A percentile compares a stretch with the other conserved stretches of the same genome.
phyloP scores from a whole-genome alignment of 192 early-diverging fungal genomes.

The Endogone sp. region DNA sequence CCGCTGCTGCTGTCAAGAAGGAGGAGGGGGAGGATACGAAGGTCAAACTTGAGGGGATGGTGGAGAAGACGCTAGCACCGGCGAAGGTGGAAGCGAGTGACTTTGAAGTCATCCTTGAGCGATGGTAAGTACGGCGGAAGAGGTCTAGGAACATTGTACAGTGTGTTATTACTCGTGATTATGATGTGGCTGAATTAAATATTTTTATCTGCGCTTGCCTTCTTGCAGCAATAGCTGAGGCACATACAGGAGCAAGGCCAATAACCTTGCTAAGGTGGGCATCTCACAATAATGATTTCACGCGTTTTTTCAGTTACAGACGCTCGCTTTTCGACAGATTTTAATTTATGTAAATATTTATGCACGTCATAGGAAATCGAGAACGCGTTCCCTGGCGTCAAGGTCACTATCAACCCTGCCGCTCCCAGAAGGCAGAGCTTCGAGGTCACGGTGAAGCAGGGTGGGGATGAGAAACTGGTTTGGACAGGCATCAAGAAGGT shows the following conservation, averaged over 20 bases:
- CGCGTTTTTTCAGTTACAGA: neutral
- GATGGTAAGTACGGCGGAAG: neutral
- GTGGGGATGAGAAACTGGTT: neutral
- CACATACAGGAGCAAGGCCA: neutral
- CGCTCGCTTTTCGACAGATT: neutral
- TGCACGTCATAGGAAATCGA: neutral
- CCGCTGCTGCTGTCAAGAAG: neutral
- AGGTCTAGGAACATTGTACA: neutral
- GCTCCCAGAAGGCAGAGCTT: neutral
- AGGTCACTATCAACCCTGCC: neutral
- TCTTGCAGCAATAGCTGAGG: conserved; percentile 1
- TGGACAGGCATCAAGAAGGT: conserved; percentile 4
- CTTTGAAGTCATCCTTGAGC: neutral
- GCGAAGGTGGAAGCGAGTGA: neutral
- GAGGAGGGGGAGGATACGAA: neutral
- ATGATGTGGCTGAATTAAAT: neutral
- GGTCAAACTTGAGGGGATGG: neutral
- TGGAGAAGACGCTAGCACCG: neutral
- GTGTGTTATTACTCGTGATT: neutral
- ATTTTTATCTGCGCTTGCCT: neutral
- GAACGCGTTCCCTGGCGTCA: neutral
- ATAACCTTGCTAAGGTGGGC: neutral
- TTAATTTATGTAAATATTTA: neutral
- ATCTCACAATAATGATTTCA: neutral
- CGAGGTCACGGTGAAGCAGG: neutral